Percentiles rank a stretch among this genome's conserved stretches.
Conservation (phyloP, 345 rosid species). For the Salix koriyanagi region DNA sequence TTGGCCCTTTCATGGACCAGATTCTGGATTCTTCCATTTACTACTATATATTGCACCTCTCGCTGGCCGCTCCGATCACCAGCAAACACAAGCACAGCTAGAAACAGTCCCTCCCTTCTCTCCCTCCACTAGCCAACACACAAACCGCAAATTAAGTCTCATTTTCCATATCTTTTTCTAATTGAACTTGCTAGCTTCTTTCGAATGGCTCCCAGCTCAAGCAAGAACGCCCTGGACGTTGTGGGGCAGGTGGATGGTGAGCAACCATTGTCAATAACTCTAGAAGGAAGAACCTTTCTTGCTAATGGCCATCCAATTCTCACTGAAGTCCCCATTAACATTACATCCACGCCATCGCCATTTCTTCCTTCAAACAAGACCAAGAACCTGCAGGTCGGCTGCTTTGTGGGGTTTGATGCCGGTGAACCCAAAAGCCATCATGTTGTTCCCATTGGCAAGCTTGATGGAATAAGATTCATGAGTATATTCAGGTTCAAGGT, state of each 20-base stretch:
- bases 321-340: conserved; percentile 16
- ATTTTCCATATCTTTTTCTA: too few relatives aligned
- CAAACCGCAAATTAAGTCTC: too few relatives aligned
- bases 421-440: conserved; percentile 13
- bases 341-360: conserved; percentile 2
- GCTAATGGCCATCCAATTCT: conserved; percentile 27
- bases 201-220: conserved; percentile 30
- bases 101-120: too few relatives aligned
- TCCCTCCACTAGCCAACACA: too few relatives aligned
- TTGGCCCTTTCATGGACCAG: too few relatives aligned
- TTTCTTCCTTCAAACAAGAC: not conserved
- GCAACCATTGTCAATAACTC: not conserved
- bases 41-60: too few relatives aligned
- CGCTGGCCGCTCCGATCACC: too few relatives aligned
- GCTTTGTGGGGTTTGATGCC: conserved; percentile 34
- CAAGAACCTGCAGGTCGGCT: conserved; percentile 11
- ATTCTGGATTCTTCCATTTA: too few relatives aligned
- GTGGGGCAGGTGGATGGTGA: not conserved
- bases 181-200: too few relatives aligned
- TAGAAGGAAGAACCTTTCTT: conserved; percentile 19
- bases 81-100: too few relatives aligned
- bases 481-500: conserved; percentile 94
- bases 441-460: conserved; percentile 25
- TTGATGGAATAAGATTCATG: conserved; percentile 37
- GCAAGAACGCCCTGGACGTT: conserved; percentile 6